Conservation (phyloP, 139 green algal species). For the Chlamydomonas eustigma region DNA sequence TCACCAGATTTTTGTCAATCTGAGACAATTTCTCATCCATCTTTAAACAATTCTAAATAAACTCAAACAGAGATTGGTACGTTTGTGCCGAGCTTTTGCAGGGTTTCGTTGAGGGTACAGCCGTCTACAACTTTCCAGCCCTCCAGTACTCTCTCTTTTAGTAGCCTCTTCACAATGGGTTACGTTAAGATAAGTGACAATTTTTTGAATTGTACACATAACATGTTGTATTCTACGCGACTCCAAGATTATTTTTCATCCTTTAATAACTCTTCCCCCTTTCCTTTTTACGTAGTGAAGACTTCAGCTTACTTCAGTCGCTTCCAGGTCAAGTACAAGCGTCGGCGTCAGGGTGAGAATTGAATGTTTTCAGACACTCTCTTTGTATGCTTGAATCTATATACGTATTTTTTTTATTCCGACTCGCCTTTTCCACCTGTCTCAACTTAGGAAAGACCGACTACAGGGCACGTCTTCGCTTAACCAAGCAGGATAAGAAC, state of each 20-base stretch:
- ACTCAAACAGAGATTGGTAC: no score
- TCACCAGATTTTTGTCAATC: no score
- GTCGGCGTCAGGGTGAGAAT: slow-evolving; percentile 80
- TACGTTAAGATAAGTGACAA: slow-evolving; percentile 70
- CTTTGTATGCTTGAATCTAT: no score
- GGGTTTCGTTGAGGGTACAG: slow-evolving; percentile 6
- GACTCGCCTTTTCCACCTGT: no score
- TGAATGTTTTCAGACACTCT: no score
- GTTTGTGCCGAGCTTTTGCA: no score
- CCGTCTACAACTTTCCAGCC: not conserved
- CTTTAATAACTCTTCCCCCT: no score
- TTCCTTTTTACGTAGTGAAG: slow-evolving; percentile 60
- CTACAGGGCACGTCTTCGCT: slow-evolving; percentile 71
- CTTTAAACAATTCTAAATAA: no score
- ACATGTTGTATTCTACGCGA: not conserved
- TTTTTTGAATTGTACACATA: not conserved
- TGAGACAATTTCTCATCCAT: no score
- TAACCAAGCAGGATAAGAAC: slow-evolving; percentile 99
- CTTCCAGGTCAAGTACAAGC: slow-evolving; percentile 92
- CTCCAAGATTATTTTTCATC: no score
- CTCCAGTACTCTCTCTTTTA: slow-evolving; percentile 6
- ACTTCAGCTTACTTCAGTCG: slow-evolving; percentile 83
- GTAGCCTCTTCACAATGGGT: slow-evolving; percentile 46
- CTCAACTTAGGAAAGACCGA: slow-evolving; percentile 10
- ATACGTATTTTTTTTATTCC: no score